A percentile compares a stretch with the other conserved stretches of the same genome.
Conservation (phyloP, 1,284 basidiomycete genomes). For the Rhodotorula sp. region DNA sequence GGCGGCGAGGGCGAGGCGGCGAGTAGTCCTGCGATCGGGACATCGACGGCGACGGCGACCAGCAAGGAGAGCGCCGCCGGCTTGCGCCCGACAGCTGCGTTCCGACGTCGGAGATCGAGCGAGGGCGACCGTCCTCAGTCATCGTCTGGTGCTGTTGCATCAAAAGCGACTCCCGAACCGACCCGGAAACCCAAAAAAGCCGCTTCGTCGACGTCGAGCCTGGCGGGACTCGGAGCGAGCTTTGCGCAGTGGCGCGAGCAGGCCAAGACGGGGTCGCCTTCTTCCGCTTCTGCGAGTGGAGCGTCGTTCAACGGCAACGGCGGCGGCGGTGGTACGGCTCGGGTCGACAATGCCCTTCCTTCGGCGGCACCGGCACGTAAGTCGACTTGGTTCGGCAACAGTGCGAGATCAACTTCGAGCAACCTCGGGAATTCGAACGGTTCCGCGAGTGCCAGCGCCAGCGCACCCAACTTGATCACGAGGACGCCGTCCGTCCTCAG, state of each 20-base stretch:
- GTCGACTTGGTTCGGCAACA: constrained; percentile 23
- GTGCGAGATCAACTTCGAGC: background rate
- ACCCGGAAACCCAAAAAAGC: background rate
- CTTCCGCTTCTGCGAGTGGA: background rate
- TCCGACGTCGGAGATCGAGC: constrained; percentile 1
- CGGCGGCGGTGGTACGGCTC: too few species aligned
- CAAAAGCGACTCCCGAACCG: background rate
- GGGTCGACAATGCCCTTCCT: background rate
- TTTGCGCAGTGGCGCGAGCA: constrained; percentile 24
- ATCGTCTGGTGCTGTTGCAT: background rate
- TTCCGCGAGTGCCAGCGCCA: background rate
- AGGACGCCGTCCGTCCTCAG: background rate
- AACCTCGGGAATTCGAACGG: background rate
- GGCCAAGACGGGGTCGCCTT: background rate
- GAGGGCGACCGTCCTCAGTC: constrained; percentile 2
- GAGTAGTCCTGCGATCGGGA: background rate
- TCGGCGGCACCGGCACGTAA: background rate
- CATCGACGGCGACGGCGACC: background rate
- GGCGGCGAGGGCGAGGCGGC: background rate
- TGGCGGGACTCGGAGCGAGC: constrained; percentile 15
- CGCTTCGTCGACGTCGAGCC: constrained; percentile 1
- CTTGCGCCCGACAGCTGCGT: background rate
- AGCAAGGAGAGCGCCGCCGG: background rate
- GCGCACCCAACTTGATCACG: constrained; percentile 5
- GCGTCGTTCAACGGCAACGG: too few species aligned